Conservation (phyloP, 164 flowering plant genomes). For the Saururus chinensis region DNA sequence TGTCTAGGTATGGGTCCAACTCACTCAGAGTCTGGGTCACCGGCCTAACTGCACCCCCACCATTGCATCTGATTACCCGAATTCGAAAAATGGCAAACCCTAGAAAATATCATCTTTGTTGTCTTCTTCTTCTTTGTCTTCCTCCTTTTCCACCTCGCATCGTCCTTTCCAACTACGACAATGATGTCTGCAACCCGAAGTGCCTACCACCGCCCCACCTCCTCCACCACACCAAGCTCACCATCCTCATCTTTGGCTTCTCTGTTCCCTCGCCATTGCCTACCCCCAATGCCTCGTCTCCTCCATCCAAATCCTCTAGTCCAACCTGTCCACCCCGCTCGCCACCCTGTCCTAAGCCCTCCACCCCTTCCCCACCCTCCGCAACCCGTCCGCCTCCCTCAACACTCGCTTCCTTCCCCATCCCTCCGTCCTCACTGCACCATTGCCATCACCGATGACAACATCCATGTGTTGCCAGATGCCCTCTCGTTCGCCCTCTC, state of each 20-base stretch:
- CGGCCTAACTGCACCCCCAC: too few relatives aligned
- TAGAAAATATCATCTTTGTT: not conserved
- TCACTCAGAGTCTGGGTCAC: too few relatives aligned
- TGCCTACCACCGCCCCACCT: slow-evolving; percentile 15
- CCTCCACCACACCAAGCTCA: slow-evolving; percentile 53
- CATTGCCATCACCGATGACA: slow-evolving; percentile 75
- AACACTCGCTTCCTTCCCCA: slow-evolving; percentile 68
- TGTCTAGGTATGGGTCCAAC: too few relatives aligned
- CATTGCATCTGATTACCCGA: too few relatives aligned
- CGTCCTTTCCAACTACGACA: not conserved
- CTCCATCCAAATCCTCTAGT: slow-evolving; percentile 70
- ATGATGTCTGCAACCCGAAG: slow-evolving; percentile 9
- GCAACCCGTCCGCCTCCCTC: slow-evolving; percentile 41
- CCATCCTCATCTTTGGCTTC: slow-evolving; percentile 85
- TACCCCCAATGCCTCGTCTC: slow-evolving; percentile 53
- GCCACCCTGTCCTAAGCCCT: slow-evolving; percentile 28
- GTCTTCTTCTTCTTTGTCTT: too few relatives aligned
- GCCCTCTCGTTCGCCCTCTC: slow-evolving; percentile 67
- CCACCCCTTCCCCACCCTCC: slow-evolving; percentile 38
- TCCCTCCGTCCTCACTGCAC: slow-evolving; percentile 45
- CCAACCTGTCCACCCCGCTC: slow-evolving; percentile 57
- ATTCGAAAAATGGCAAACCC: too few relatives aligned
- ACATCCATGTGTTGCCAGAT: slow-evolving; percentile 43
- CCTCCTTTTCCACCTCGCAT: not conserved
- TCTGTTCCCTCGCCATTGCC: slow-evolving; percentile 51